Evolutionary conservation across 495 filamentous ascomycete species (phyloP), one percentile per base, ranked within the genome.

Genomic region (Aspergillus hancockii): DNA sequence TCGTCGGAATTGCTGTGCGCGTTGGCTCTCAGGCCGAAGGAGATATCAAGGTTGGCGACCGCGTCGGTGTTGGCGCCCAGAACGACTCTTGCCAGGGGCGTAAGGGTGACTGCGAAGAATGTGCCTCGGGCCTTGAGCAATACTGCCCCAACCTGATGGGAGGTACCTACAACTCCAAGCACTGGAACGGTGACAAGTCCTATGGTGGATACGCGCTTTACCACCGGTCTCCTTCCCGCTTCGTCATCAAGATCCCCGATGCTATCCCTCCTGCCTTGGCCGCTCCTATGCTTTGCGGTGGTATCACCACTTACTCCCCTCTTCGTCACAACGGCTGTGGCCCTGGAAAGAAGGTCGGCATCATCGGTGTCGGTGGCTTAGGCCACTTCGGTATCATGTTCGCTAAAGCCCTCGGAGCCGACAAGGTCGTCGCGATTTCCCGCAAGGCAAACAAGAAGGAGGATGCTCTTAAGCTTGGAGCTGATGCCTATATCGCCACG

Each of bases 31-130:
- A 86, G 41, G 86, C 79, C 7, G 81, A 81, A 18, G 34, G 34
- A 23, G 65, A 78, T 47, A 72, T 92, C 67, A 85, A 87, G 57
- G 71, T 89, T 36, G 90, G 90, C n/a, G 90, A 93, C 67, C 81
- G 88, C 36, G 87, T 91, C 23, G 90, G 90, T 55, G 87, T 92
- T 28, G 90, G 90, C 52, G 88, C 90, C 4, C 90, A 93, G 73
- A 76, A 76, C 23, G 75, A 76, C 46, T 83, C 84, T 25, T 92
- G 90, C 75, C 71, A 78, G 52, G 72, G 77, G 54, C 59, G 59
- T 2, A 50, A 49, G 41, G 70, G 79, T 4, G 78, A 82, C 49
- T 93, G 90, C 66, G 74, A 83, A 28, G 84, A 85, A 45, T 91
- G 90, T 69, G 59, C 72, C 8, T 69, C 64, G 0, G 82, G 80